Evolutionary conservation across 352 stramenopile species (phyloP).

Genomic region (Phytopythium helicoides): DNA sequence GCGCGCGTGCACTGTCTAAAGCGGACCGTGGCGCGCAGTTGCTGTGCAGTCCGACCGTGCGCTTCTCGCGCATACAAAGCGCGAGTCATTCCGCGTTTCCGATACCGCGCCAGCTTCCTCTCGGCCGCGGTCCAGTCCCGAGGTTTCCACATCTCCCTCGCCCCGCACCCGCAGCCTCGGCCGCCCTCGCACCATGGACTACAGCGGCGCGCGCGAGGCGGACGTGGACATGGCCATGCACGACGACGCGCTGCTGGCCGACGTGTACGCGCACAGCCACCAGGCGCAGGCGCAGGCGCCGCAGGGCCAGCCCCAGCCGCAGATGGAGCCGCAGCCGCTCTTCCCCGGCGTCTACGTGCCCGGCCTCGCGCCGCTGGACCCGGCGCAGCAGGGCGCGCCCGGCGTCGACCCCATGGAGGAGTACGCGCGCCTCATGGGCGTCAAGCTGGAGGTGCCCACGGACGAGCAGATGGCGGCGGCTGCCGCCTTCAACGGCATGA

Average conservation of each 20-base stretch:
- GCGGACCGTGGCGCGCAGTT: no score
- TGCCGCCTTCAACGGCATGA: conserved; percentile 7
- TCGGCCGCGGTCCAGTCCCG: no score
- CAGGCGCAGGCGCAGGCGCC: conserved; percentile 15
- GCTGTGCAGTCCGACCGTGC: no score
- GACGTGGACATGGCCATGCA: conserved; percentile 79
- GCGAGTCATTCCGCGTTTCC: no score
- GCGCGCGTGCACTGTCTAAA: no score
- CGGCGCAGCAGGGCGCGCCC: conserved; percentile 31
- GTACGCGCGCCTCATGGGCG: conserved; percentile 80
- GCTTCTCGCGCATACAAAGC: no score
- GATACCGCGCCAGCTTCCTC: no score
- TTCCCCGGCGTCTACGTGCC: conserved; percentile 55
- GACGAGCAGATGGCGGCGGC: conserved; percentile 39
- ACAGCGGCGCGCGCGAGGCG: conserved; percentile 38
- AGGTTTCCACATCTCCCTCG: no score
- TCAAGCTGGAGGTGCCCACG: conserved; percentile 69
- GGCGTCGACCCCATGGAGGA: conserved; percentile 62
- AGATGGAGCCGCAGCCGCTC: conserved; percentile 17
- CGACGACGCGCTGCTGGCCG: conserved; percentile 56
- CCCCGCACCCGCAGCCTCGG: no score
- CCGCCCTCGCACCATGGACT: conserved; percentile 66
- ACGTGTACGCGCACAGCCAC: conserved; percentile 40
- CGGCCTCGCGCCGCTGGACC: conserved; percentile 41
- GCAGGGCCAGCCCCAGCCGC: conserved; percentile 6